These are phyloP conservation scores for Solanum commersonii DNA, from an alignment of 257 asterid species.

Conservation along the genomic window DNA sequence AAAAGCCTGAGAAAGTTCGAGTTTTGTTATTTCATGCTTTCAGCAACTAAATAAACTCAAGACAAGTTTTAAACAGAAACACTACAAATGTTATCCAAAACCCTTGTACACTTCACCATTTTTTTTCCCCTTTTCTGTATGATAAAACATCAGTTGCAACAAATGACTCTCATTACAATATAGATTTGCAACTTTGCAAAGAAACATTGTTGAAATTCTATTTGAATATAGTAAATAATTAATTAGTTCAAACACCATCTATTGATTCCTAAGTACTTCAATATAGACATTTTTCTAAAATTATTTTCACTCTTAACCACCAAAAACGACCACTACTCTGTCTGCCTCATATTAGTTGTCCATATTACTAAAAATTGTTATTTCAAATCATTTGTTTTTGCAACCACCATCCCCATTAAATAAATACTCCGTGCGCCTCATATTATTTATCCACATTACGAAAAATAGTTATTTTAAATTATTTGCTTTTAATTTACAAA, in stretches of 20 bases:
- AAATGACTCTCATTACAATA: background rate
- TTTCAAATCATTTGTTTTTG: background rate
- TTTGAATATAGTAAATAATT: background rate
- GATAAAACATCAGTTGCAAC: background rate
- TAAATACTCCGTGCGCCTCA: background rate
- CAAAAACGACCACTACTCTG: background rate
- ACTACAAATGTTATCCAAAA: slow-evolving; percentile 15
- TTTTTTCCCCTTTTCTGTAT: background rate
- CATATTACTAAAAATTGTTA: background rate
- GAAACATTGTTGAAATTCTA: background rate
- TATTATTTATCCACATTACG: too few relatives aligned
- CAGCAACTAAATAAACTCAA: background rate
- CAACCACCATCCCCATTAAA: background rate
- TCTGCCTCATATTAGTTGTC: background rate
- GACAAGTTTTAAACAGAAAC: background rate
- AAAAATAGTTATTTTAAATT: too few relatives aligned
- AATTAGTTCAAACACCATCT: background rate
- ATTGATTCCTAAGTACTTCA: background rate
- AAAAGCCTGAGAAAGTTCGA: background rate
- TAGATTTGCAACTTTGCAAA: background rate
- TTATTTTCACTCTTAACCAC: background rate
- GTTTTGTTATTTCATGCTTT: background rate
- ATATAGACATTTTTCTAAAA: background rate
- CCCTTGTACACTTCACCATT: background rate
- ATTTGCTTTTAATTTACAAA: too few relatives aligned